These are phyloP conservation scores for Datisca glomerata DNA, from an alignment of 306 rosid genomes.

Conservation along the genomic window DNA sequence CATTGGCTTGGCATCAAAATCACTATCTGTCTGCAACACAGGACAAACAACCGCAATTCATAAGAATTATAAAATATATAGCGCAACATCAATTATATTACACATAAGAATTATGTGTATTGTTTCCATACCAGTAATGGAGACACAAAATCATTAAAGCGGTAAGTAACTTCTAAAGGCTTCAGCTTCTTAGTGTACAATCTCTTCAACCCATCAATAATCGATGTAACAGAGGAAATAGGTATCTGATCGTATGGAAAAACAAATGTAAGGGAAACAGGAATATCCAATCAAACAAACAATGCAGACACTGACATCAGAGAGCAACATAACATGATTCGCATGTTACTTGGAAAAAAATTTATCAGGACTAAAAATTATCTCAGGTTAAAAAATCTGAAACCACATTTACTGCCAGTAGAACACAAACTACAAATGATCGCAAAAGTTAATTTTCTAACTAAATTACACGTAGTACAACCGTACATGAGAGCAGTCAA, in stretches of 20 bases:
- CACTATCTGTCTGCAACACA: slow-evolving; percentile 66
- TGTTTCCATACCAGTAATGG: slow-evolving; percentile 36
- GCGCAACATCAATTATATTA: neutral
- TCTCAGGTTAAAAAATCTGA: too few species aligned
- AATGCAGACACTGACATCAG: too few species aligned
- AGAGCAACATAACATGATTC: too few species aligned
- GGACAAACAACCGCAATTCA: neutral
- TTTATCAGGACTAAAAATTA: too few species aligned
- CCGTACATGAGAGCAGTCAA: too few species aligned
- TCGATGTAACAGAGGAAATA: slow-evolving; percentile 72
- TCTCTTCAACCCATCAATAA: slow-evolving; percentile 75
- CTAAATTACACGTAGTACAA: too few species aligned
- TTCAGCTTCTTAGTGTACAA: slow-evolving; percentile 83
- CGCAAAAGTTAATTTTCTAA: too few species aligned
- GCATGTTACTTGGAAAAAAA: too few species aligned
- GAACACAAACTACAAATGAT: too few species aligned
- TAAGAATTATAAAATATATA: neutral
- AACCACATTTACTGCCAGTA: too few species aligned
- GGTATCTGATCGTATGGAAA: slow-evolving; percentile 34
- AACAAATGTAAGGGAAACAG: too few species aligned
- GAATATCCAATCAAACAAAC: too few species aligned
- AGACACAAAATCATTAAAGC: slow-evolving; percentile 73
- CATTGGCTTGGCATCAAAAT: slow-evolving; percentile 97
- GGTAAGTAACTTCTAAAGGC: slow-evolving; percentile 76
- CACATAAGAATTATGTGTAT: neutral